phyloP scores from a whole-genome alignment of 768 basidiomycete genomes.

The Boletus reticulatus region DNA sequence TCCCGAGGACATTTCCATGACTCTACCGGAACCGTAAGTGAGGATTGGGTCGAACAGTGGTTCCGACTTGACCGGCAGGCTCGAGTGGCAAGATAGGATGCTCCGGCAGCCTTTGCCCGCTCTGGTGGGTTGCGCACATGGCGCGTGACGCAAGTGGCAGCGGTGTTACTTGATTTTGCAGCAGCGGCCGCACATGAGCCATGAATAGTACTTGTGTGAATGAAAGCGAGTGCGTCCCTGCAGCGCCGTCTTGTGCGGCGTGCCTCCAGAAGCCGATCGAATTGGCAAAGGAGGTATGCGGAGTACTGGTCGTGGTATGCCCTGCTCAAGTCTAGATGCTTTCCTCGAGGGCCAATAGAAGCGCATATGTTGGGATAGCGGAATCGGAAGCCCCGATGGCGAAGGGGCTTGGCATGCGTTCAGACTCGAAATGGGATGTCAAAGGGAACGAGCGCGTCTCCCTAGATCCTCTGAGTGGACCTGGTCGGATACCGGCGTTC shows the following conservation, averaged over 20 bases:
- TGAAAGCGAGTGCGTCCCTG: not conserved
- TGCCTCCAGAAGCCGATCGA: conserved; percentile 9
- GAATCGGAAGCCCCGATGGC: conserved; percentile 30
- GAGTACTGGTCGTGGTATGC: not conserved
- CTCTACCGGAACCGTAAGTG: conserved; percentile 12
- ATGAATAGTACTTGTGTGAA: conserved; percentile 6
- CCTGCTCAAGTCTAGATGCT: conserved; percentile 10
- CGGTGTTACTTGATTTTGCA: not conserved
- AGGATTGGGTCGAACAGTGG: conserved; percentile 1
- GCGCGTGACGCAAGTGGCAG: conserved; percentile 7
- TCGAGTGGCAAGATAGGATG: not conserved
- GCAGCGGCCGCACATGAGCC: not conserved
- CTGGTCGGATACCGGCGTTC: conserved; percentile 10
- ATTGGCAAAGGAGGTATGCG: conserved; percentile 6
- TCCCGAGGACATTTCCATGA: not conserved
- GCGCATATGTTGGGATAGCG: conserved; percentile 19
- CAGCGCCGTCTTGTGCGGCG: conserved; percentile 11
- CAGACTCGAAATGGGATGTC: conserved; percentile 18
- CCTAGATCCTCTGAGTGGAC: conserved; percentile 4
- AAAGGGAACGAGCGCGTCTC: conserved; percentile 13
- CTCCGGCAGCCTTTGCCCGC: conserved; percentile 4
- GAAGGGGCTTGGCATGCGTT: conserved; percentile 22
- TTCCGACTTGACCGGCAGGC: conserved; percentile 8
- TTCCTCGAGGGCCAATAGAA: conserved; percentile 23
- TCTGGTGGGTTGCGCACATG: not conserved